phyloP scores from a whole-genome alignment of 768 basidiomycete species.

The Termitomyces sp. region DNA sequence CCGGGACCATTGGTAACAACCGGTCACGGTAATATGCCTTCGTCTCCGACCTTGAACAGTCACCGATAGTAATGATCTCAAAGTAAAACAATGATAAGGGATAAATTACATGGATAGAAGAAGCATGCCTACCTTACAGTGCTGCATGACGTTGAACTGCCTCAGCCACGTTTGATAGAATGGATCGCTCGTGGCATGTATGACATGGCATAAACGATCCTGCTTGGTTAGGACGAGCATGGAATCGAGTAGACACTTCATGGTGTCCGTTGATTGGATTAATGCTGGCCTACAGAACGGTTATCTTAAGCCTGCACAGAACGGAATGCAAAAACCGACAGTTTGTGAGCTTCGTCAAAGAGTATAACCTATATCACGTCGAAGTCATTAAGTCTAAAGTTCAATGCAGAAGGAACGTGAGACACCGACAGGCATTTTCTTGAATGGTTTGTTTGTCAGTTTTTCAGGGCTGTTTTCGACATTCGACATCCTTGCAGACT shows the following conservation, averaged over 20 bases:
- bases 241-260: conserved; percentile 82
- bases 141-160: conserved; percentile 75
- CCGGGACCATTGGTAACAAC: conserved; percentile 66
- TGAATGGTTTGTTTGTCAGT: conserved; percentile 32
- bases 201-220: conserved; percentile 78
- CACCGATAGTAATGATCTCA: conserved; percentile 75
- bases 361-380: conserved; percentile 46
- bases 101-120: neutral
- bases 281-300: conserved; percentile 52
- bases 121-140: conserved; percentile 57
- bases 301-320: neutral
- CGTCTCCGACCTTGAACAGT: conserved; percentile 71
- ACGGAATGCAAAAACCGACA: conserved; percentile 36
- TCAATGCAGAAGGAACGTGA: neutral
- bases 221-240: conserved; percentile 87
- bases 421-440: conserved; percentile 38
- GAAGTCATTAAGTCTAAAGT: neutral
- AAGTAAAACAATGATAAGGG: neutral
- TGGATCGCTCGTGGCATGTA: conserved; percentile 79
- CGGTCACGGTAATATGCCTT: conserved; percentile 59
- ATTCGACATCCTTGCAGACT: conserved; percentile 12
- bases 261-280: conserved; percentile 72
- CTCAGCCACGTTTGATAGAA: conserved; percentile 84
- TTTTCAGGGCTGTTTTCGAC: conserved; percentile 28
- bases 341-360: conserved; percentile 82